Evolutionary conservation across 495 filamentous ascomycete genomes (phyloP), one percentile per base, ranked within the genome.

Genomic region (Apodospora peruviana): DNA sequence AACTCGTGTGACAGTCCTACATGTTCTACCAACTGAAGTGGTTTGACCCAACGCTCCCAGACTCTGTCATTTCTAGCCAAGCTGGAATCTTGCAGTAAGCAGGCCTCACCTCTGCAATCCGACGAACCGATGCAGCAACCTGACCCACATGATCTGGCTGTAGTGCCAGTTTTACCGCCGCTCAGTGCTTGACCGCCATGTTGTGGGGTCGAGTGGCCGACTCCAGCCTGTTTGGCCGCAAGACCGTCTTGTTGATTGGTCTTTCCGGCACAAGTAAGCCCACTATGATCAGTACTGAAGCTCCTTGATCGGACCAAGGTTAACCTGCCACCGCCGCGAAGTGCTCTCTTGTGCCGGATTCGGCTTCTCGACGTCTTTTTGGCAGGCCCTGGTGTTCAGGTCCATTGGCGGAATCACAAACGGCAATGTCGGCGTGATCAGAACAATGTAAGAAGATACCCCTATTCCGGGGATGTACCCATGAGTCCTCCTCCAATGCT

Each of bases 111-210:
- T 8, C 35, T 39, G 12, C 4, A 5, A 3, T 34, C 4, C 7
- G 7, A 29, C 35, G 8, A n/a, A 17, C 5, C 16, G 24, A 22
- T 7, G 35, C 14, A 29, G 4, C 17, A 17, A 25, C 35, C 46
- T 53, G 27, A 53, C 36, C 2, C 16, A 3, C 9, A 17, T 3
- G 2, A 18, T 32, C 41, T 16, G 27, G 22, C 4, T 37, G 7
- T 35, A 63, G 60, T 52, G 86, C 84, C 27, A 80, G 80, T 50
- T 95, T 93, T 60, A 87, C 87, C 0, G 85, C 83, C 5, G 85
- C 87, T 5, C 88, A 95, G 68, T 90, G 90, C 63, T 72, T 87
- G 21, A 91, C 88, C 1, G 87, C 86, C n/a, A 87, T 94, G 63
- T 60, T 87, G 19, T 93, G 88, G 88, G 88, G 88, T 4, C 76